A percentile compares a stretch with the other conserved stretches of the same genome.
Evolutionary conservation across 495 filamentous ascomycete species (phyloP).

Genomic region (Rostrohypoxylon terebratum): DNA sequence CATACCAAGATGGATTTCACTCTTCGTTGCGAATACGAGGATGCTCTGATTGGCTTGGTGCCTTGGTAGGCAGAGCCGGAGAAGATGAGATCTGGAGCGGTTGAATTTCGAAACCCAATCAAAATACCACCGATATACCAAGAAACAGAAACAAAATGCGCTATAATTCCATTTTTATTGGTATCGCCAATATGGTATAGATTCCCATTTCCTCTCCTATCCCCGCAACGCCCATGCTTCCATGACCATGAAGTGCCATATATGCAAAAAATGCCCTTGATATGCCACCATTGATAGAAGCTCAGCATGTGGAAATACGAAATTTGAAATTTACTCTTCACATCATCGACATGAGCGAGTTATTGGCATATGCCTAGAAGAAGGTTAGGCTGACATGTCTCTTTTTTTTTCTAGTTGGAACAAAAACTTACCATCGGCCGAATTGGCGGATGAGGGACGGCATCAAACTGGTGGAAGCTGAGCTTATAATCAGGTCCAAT

Average conservation of each 20-base stretch:
- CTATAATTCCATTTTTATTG: conserved; percentile 26
- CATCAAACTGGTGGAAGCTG: conserved; percentile 90
- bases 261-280: conserved; percentile 47
- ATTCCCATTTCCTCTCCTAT: conserved; percentile 31
- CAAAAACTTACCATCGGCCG: conserved; percentile 82
- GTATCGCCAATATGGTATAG: conserved; percentile 38
- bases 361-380: conserved; percentile 80
- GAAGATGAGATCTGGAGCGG: conserved; percentile 53
- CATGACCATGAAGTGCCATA: conserved; percentile 42
- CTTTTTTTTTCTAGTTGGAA: conserved; percentile 18
- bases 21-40: conserved; percentile 53
- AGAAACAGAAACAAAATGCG: not conserved
- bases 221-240: conserved; percentile 48
- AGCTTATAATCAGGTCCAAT: conserved; percentile 93
- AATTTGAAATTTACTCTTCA: conserved; percentile 45
- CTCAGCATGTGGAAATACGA: conserved; percentile 34
- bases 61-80: conserved; percentile 54
- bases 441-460: conserved; percentile 94
- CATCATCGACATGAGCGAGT: conserved; percentile 75
- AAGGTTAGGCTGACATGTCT: conserved; percentile 48
- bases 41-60: conserved; percentile 62
- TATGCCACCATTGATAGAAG: conserved; percentile 39
- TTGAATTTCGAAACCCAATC: conserved; percentile 27
- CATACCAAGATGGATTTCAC: conserved; percentile 58
- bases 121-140: not conserved